These are phyloP conservation scores for Olyra latifolia DNA, from an alignment of 176 grass and related monocot genomes.

Conservation along the genomic window DNA sequence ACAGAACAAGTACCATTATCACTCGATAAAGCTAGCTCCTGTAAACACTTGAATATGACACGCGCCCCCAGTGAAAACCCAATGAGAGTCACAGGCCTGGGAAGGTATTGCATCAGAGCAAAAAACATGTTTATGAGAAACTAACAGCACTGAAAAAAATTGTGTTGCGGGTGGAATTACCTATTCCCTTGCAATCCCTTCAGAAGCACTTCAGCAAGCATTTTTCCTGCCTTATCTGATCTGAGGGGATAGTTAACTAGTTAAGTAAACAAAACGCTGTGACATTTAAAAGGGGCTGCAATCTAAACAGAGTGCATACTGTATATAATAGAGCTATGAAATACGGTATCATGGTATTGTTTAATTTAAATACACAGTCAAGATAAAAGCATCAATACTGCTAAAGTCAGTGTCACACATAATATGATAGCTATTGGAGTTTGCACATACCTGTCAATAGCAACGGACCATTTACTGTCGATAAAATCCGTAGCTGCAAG, in stretches of 20 bases:
- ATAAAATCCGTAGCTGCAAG: slow-evolving; percentile 92
- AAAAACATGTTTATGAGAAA: not conserved
- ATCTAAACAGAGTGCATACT: not conserved
- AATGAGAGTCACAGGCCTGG: slow-evolving; percentile 88
- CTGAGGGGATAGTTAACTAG: slow-evolving; percentile 31
- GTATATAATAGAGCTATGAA: not conserved
- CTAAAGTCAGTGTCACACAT: not conserved
- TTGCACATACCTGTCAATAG: slow-evolving; percentile 77
- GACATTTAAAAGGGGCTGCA: not conserved
- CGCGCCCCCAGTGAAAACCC: slow-evolving; percentile 93
- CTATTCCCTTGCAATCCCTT: slow-evolving; percentile 95
- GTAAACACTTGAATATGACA: slow-evolving; percentile 93
- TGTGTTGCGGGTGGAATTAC: slow-evolving; percentile 27
- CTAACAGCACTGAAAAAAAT: not conserved
- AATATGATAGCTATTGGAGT: not conserved
- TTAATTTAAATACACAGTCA: not conserved
- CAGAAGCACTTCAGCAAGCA: slow-evolving; percentile 88
- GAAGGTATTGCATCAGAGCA: slow-evolving; percentile 20
- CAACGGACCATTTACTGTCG: slow-evolving; percentile 96
- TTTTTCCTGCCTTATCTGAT: slow-evolving; percentile 94
- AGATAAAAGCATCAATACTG: not conserved
- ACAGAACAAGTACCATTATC: slow-evolving; percentile 59
- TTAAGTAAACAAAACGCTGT: not conserved
- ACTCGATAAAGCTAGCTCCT: slow-evolving; percentile 71
- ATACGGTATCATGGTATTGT: not conserved